A percentile compares a stretch with the other conserved stretches of the same genome.
These are phyloP conservation scores for Metschnikowia corniflorae DNA, from an alignment of 805 yeast genomes.

Conservation along the genomic window DNA sequence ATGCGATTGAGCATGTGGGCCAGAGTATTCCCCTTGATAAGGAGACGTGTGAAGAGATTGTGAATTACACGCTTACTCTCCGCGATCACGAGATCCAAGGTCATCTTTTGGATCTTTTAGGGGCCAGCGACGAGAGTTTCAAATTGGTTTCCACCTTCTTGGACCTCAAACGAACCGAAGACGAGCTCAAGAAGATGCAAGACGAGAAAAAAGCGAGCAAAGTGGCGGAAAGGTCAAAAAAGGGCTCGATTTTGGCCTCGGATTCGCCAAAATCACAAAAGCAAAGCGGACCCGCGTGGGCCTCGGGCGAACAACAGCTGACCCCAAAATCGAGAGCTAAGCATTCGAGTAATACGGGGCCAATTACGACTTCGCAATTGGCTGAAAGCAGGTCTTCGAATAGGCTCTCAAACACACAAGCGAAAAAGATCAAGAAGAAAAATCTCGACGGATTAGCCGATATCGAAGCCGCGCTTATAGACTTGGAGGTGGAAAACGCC, in stretches of 20 bases:
- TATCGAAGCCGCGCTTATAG: constrained; percentile 57
- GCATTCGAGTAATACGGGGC: constrained; percentile 15
- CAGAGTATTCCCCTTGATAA: constrained; percentile 55
- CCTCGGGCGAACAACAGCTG: constrained; percentile 4
- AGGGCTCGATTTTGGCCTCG: background rate
- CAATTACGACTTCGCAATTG: constrained; percentile 47
- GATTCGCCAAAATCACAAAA: constrained; percentile 5
- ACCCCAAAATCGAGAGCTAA: constrained; percentile 10
- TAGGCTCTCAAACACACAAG: constrained; percentile 22
- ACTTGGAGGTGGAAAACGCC: constrained; percentile 40
- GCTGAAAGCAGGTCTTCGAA: constrained; percentile 37
- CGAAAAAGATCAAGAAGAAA: constrained; percentile 36
- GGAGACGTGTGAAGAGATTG: constrained; percentile 52
- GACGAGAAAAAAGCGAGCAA: constrained; percentile 4
- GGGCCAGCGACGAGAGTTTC: constrained; percentile 53
- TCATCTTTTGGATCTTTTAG: constrained; percentile 55
- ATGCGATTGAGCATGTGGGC: constrained; percentile 26
- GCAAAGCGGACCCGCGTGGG: constrained; percentile 1
- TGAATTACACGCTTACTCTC: constrained; percentile 49
- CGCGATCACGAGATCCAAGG: constrained; percentile 46
- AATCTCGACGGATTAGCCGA: constrained; percentile 57
- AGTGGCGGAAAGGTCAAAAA: background rate
- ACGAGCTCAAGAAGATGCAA: constrained; percentile 9
- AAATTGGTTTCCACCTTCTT: constrained; percentile 46
- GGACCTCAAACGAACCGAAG: constrained; percentile 34